Evolutionary conservation across 768 basidiomycete genomes (phyloP), one percentile per base, ranked within the genome.

Genomic region (Mycena rosella): DNA sequence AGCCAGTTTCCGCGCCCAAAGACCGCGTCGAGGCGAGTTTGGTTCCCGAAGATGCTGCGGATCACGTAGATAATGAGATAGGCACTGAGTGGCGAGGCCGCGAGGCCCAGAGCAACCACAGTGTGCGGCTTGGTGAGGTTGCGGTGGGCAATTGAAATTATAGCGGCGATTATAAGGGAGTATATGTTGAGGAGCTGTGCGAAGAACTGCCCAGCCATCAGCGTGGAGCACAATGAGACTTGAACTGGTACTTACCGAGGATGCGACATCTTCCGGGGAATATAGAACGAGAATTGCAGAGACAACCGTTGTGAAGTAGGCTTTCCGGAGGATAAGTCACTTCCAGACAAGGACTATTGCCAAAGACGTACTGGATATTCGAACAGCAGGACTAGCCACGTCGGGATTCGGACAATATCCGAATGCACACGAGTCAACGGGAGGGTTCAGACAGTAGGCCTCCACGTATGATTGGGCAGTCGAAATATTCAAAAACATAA

Each of bases 381-480:
- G 68, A n/a, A 69, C 68, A 49, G 68, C 68, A 5, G 68, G 68
- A 32, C 53, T 57, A 11, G 68, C 68, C 22, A 69, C 63, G 18
- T 69, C 68, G n/a, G 63, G 63, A 64, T 67, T 67, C 2, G 68
- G 34, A 45, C 68, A 69, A 29, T 60, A 68, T 32, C 67, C 63
- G 22, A 69, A 69, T 24, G 63, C 68, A n/a, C 68, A 69, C 6
- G 52, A 56, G 40, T 69, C 68, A 9, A 45, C 36, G 0, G 68
- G 68, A 24, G 68, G 68, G 20, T 65, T 58, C 8, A 48, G 14
- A 26, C 68, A 69, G 38, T 69, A 69, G 1, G 57, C 49, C 22
- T 57, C 54, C 29, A 69, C 17, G 36, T 69, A 69, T 10, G 45
- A 6, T 8, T 17, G 17, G 4, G 54, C 52, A 11, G n/a, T 47